A percentile compares a stretch with the other conserved stretches of the same genome.
These are phyloP conservation scores for Diutina neorugosa DNA, from an alignment of 1,139 yeast genomes.

Conservation along the genomic window DNA sequence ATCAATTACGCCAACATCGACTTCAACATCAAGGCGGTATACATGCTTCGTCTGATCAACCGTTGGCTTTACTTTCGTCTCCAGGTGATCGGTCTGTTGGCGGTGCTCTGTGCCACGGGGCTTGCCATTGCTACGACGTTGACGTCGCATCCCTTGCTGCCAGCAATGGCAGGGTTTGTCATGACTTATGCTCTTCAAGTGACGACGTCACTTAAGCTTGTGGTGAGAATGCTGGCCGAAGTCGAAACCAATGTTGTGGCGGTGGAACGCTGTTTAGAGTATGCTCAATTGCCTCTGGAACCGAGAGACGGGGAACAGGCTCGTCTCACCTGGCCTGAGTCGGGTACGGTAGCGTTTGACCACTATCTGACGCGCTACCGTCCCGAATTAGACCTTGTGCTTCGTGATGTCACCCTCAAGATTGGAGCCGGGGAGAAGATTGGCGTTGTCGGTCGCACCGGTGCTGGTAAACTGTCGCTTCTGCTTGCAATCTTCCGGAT, in stretches of 20 bases:
- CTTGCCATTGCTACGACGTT: constrained; percentile 28
- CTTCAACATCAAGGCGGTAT: constrained; percentile 47
- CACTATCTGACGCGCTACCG: constrained; percentile 24
- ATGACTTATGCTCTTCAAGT: constrained; percentile 63
- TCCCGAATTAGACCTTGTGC: constrained; percentile 24
- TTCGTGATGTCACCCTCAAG: constrained; percentile 16
- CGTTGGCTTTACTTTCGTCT: constrained; percentile 67
- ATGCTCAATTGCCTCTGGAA: constrained; percentile 51
- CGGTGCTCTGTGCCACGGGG: constrained; percentile 47
- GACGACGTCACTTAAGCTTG: constrained; percentile 45
- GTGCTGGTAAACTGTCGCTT: constrained; percentile 29
- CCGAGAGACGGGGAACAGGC: constrained; percentile 22
- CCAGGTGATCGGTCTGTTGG: constrained; percentile 55
- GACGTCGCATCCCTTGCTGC: constrained; percentile 26
- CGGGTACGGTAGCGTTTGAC: constrained; percentile 19
- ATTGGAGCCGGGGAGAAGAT: constrained; percentile 23
- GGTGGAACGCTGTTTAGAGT: constrained; percentile 66
- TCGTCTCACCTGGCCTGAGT: constrained; percentile 18
- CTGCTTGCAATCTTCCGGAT: constrained; percentile 27
- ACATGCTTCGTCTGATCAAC: constrained; percentile 43
- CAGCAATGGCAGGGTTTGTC: constrained; percentile 65
- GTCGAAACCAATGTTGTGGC: constrained; percentile 68
- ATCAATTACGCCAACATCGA: constrained; percentile 50
- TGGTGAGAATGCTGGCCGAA: constrained; percentile 58
- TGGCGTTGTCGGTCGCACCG: constrained; percentile 31